phyloP scores from a whole-genome alignment of 305 asterid species.

The Fraxinus platypoda region DNA sequence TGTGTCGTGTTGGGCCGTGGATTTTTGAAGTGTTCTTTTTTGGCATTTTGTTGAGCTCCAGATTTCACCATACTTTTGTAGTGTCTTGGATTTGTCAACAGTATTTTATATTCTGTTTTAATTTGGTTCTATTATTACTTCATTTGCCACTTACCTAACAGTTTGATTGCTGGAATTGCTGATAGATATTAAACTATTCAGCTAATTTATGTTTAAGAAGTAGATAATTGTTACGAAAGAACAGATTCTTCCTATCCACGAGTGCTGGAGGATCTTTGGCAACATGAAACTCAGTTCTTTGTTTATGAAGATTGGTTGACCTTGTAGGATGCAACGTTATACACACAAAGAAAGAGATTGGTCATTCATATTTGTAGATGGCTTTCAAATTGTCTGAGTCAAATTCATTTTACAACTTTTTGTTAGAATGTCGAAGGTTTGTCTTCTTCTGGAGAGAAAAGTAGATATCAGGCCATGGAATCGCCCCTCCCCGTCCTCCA shows the following conservation, averaged over 20 bases:
- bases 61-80: background rate
- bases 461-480: background rate
- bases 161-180: background rate
- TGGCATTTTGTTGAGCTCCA: background rate
- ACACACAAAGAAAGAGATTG: background rate
- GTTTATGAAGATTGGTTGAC: background rate
- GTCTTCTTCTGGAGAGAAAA: background rate
- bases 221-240: background rate
- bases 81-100: background rate
- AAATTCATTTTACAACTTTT: background rate
- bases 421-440: background rate
- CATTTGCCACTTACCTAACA: background rate
- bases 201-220: background rate
- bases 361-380: background rate
- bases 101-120: background rate
- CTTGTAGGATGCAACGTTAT: background rate
- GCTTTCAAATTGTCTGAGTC: background rate
- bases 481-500: background rate
- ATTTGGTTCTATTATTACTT: background rate
- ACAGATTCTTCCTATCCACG: background rate
- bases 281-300: background rate
- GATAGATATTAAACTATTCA: background rate
- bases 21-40: background rate
- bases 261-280: background rate
- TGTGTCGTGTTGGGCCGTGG: background rate